Evolutionary conservation across 306 rosid genomes (phyloP), one percentile per base, ranked within the genome.

Genomic region (Cucurbita argyrosperma): DNA sequence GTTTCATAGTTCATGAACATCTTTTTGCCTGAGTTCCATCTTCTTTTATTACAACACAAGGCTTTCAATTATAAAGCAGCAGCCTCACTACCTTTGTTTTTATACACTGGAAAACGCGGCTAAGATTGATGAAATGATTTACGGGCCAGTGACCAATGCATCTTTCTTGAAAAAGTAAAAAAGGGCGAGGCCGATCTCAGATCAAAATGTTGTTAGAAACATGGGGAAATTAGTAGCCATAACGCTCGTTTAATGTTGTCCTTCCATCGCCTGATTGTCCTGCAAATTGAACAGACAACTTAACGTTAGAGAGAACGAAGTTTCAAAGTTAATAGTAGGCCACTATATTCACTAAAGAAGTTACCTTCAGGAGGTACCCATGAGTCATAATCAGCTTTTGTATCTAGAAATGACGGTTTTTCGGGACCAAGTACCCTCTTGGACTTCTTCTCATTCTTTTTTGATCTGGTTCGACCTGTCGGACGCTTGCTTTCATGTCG

Each of bases 231-330:
- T 83, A 93, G 82, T 94, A 94, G 76, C 99, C 99, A 74, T 56
- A 89, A 46, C 84, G 89, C 57, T 89, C 90, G 43, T 94, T 94
- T 81, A 94, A 78, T 37, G 97, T 76, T 6, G 97, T 90, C 53
- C 97, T 79, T 66, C 98, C 98, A 75, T 94, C 97, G 4, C 96
- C 98, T 8, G 98, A 85, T 91, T 94, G 97, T 43, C 99, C 99
- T 94, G 96, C 86, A 79, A 46, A 59, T 56, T 78, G 63, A 3
- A 74, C 37, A 45, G 70, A 78, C 57, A 57, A 52, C 5, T 13
- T 21, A 26, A 42, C 39, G 56, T 14, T 50, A 56, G 64, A 42
- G 4, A 43, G 70, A 71, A 52, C 46, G 70, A 21, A 30, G 55
- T 72, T 42, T 11, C 16, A 57, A 56, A 47, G 2, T 16, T 14